Conservation (phyloP, 192 early-diverging fungal species). For the Chytriomyces sp. region DNA sequence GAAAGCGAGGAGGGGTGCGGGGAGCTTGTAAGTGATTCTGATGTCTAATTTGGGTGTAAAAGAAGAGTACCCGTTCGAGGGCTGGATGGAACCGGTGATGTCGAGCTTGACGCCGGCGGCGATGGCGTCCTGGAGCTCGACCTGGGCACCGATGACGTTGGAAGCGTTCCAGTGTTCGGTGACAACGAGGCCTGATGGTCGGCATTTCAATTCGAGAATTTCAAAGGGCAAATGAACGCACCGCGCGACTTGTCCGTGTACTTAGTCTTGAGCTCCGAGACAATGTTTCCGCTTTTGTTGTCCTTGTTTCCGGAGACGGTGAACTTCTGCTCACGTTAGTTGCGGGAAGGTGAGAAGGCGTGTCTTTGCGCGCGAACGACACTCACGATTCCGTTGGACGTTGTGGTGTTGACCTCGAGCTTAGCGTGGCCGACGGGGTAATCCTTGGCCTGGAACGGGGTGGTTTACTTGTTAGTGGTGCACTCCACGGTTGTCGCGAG, state of each 20-base stretch:
- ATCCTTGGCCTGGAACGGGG: constrained; percentile 72
- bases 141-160: constrained; percentile 88
- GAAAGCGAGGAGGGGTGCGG: too few species aligned
- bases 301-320: constrained; percentile 92
- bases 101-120: constrained; percentile 98
- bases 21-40: too few species aligned
- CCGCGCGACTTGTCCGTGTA: constrained; percentile 93
- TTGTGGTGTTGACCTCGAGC: constrained; percentile 97
- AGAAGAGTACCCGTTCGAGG: constrained; percentile 65
- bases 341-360: neutral
- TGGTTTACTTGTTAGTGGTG: neutral
- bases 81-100: constrained; percentile 79
- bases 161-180: constrained; percentile 96
- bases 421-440: constrained; percentile 90
- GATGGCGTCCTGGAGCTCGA: constrained; percentile 92
- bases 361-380: neutral
- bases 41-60: too few species aligned
- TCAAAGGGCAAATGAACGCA: neutral
- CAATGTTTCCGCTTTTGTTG: constrained; percentile 91
- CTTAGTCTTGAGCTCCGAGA: constrained; percentile 97
- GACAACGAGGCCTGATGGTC: constrained; percentile 69
- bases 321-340: constrained; percentile 71
- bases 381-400: constrained; percentile 94
- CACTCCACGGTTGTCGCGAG: too few species aligned
- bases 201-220: neutral